Conservation (phyloP, 139 green algal species). For the Chlorella ohadii region DNA sequence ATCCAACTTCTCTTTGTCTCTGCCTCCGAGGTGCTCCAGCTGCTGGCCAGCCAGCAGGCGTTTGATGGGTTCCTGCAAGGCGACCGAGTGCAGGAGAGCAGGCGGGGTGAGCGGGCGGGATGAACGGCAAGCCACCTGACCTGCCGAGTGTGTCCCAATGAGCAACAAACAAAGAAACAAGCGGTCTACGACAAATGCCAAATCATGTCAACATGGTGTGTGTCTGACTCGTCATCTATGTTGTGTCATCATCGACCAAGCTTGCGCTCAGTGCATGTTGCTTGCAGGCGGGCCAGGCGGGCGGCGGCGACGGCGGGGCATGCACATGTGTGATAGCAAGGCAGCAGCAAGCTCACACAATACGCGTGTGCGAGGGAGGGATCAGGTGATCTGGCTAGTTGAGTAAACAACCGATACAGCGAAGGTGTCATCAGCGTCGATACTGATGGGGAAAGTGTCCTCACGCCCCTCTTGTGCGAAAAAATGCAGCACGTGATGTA, state of each 20-base stretch:
- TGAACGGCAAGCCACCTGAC: no score
- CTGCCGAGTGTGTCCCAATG: no score
- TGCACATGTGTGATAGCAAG: neutral
- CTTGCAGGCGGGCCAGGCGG: neutral
- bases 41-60: no score
- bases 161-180: no score
- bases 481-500: no score
- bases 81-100: no score
- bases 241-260: slow-evolving; percentile 24
- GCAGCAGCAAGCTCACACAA: no score
- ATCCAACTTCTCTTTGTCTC: no score
- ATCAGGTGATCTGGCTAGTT: slow-evolving; percentile 41
- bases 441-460: slow-evolving; percentile 50
- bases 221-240: slow-evolving; percentile 47
- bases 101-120: no score
- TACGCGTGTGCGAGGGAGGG: neutral
- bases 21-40: no score
- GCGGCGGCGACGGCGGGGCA: neutral
- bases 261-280: neutral
- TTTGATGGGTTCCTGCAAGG: no score
- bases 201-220: slow-evolving; percentile 27
- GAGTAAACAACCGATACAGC: slow-evolving; percentile 45
- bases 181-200: slow-evolving; percentile 42
- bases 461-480: slow-evolving; percentile 23
- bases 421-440: slow-evolving; percentile 43